Base-by-base conservation (phyloP, 2,329 filamentous ascomycete genomes). In the Pseudogymnoascus sp. region DNA sequence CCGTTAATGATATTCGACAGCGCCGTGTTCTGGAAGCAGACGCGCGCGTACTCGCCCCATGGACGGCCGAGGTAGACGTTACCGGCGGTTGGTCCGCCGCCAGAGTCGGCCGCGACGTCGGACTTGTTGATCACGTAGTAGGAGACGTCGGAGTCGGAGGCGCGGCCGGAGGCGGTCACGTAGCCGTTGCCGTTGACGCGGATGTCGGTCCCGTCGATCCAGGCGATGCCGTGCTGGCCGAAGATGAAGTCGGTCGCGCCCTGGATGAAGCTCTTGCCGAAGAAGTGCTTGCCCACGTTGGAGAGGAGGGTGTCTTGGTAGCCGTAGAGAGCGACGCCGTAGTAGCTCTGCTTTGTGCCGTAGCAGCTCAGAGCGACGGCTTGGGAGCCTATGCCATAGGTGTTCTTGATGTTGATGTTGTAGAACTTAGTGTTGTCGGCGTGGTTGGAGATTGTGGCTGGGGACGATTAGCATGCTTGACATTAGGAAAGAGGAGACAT, bases 201-300 rank as follows among this genome's bases (percentile, higher is more conserved):
- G 66, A 85, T 80, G 51, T 79, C 77, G 65, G 77, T 77, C 13
- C 74, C 68, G 63, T 83, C 79, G 71, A 80, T 82, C 83, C 81
- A 87, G 57, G 79, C 76, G 62, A 74, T 71, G 36, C 80, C 78
- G 63, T 77, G 68, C 73, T 84, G 78, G 62, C 85, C 80, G 71
- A 87, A 87, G 68, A 85, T 82, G 70, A 85, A 85, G 69, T 86
- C 85, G 48, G 82, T 81, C 2, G 82, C 81, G 28, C 84, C 83
- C 57, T 82, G 78, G 66, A 87, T 85, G 65, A 82, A 80, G 67
- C 79, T 79, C 65, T 80, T 80, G 25, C 79, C 81, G 69, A 84
- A 87, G 37, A 85, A 71, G 69, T 86, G 80, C 66, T 79, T 75
- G 66, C 84, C 85, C 63, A 74, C 77, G 68, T 84, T 72, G 57